A percentile compares a stretch with the other conserved stretches of the same genome.
Conservation (phyloP, 148 eudicot genomes). For the Heliamphora exappendiculata region DNA sequence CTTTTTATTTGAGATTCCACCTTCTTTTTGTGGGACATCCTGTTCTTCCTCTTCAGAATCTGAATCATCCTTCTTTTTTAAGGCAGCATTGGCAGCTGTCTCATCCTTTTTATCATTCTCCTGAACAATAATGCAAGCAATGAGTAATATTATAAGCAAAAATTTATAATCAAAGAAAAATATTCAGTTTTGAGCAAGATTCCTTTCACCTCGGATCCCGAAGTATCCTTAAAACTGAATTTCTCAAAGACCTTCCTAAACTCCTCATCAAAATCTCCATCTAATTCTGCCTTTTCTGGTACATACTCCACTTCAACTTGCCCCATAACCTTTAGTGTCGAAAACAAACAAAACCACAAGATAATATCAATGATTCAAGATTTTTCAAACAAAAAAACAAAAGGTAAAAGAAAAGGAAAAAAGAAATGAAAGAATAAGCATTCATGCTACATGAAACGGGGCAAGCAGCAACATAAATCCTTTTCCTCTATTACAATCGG, state of each 20-base stretch:
- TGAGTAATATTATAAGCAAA: not conserved
- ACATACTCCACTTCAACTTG: conserved; percentile 70
- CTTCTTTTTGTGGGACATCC: conserved; percentile 70
- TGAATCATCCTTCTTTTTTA: conserved; percentile 74
- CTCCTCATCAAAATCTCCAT: conserved; percentile 56
- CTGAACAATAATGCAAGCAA: conserved; percentile 22
- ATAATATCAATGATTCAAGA: not conserved
- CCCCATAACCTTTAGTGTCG: conserved; percentile 27
- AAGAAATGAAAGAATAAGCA: not conserved
- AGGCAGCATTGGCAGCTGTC: conserved; percentile 37
- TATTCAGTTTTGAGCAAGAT: not conserved
- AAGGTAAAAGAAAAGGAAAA: not conserved
- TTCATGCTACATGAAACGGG: not conserved
- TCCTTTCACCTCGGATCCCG: conserved; percentile 54
- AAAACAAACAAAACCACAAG: not conserved
- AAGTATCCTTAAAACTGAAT: conserved; percentile 45
- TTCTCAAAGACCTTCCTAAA: conserved; percentile 75
- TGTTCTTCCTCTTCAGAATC: conserved; percentile 96
- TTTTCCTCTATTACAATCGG: too few species aligned
- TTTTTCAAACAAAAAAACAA: not conserved
- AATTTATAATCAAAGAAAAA: not conserved
- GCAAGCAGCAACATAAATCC: too few species aligned
- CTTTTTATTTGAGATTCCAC: conserved; percentile 83
- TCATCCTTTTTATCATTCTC: conserved; percentile 70
- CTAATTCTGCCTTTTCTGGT: conserved; percentile 64